Base-by-base conservation (phyloP, 768 basidiomycete genomes). In the Mycena capillaripes region DNA sequence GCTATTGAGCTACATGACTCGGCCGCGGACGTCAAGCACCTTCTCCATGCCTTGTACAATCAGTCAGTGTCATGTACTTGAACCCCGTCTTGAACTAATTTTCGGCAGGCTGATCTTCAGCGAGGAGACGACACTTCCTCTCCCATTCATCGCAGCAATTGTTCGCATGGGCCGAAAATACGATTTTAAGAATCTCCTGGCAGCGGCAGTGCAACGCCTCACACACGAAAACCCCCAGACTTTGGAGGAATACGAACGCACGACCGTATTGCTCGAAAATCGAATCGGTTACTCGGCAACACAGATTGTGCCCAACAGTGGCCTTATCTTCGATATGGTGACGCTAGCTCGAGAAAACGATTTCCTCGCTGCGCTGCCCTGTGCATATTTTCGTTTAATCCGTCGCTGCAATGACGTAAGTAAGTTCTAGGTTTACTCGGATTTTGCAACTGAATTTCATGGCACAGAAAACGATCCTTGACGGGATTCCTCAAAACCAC, bases 11-110 rank as follows among this genome's bases (percentile, higher is more conserved):
- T 76, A 0, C 57, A 55, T 14, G 76, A 76, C 50, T 30, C 63
- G 21, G 27, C 67, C 16, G 55, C 50, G 40, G 73, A 76, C 34
- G 14, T 74, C 4, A n/a, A 64, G 42, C 64, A 74, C 17, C 70
- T 76, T 8, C 67, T 74, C n/a, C 17, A 60, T 16, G 70, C 46
- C 0, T 29, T 76, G 7, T 74, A 76, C n/a, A 68, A 74, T 36
- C 66, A 61, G 71, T 67, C 25, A n/a, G 65, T 68, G 29, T n/a
- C 16, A 25, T 21, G 12, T 30, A 11, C 40, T 25, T 23, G 12
- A 53, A 27, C 19, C n/a, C 44, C 4, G 36, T 27, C 10, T 25
- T 53, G 25, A 53, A n/a, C 32, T n/a, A 4, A 8, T 44, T 55
- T 16, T 16, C 14, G 27, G n/a, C 21, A 64, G 62, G 2, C 55